phyloP scores from a whole-genome alignment of 345 rosid species.

The Stellera chamaejasme region DNA sequence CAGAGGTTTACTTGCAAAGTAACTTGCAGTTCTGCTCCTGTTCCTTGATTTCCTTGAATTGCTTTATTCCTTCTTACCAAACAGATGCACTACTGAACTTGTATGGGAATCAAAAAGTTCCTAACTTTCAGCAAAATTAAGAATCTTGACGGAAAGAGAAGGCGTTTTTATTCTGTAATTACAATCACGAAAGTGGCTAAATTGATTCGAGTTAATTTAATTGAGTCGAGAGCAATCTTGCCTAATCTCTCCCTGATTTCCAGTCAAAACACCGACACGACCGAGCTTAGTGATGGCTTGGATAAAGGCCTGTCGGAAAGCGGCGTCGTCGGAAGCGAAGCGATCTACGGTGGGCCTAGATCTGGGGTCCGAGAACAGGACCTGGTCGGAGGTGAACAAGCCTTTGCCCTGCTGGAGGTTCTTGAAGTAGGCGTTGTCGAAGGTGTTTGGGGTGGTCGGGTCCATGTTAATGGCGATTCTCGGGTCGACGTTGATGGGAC shows the following conservation, averaged over 20 bases:
- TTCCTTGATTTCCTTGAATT: too few relatives aligned
- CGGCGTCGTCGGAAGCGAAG: slow-evolving; percentile 43
- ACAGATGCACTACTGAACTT: too few relatives aligned
- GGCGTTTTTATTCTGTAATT: too few relatives aligned
- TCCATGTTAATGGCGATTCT: slow-evolving; percentile 81
- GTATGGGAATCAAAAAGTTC: too few relatives aligned
- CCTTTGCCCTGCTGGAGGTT: slow-evolving; percentile 76
- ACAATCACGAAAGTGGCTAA: neutral
- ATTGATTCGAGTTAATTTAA: slow-evolving; percentile 12
- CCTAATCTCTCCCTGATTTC: slow-evolving; percentile 66
- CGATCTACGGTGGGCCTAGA: slow-evolving; percentile 47
- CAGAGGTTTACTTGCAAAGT: too few relatives aligned
- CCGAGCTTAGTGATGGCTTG: slow-evolving; percentile 72
- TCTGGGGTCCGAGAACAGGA: slow-evolving; percentile 51
- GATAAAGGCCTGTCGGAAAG: slow-evolving; percentile 57
- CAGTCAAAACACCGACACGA: slow-evolving; percentile 58
- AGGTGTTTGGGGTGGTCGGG: slow-evolving; percentile 53
- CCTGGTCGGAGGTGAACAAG: slow-evolving; percentile 59
- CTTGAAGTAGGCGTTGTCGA: slow-evolving; percentile 69
- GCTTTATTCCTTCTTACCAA: too few relatives aligned
- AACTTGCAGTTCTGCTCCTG: too few relatives aligned
- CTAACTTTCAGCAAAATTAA: too few relatives aligned
- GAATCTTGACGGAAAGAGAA: too few relatives aligned
- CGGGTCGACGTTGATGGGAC: slow-evolving; percentile 57
- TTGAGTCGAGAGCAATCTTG: slow-evolving; percentile 47